These are phyloP conservation scores for Stephania japonica DNA, from an alignment of 164 flowering plant species.

Conservation along the genomic window DNA sequence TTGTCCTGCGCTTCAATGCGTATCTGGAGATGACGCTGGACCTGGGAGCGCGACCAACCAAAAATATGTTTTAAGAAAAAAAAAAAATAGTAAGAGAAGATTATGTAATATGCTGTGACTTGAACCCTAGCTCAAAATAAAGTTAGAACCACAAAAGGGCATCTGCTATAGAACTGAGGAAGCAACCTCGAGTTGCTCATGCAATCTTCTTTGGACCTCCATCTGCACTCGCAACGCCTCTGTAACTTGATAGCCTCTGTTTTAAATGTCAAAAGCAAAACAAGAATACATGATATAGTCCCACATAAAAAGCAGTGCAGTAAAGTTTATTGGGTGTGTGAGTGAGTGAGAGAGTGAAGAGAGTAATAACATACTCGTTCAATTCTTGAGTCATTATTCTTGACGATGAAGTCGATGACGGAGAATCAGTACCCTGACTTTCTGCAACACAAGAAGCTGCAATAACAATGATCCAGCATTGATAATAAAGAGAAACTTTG, in stretches of 20 bases:
- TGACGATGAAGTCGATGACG: slow-evolving; percentile 51
- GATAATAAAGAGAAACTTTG: not conserved
- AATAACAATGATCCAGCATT: slow-evolving; percentile 13
- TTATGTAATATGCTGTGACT: too few relatives aligned
- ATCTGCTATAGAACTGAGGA: not conserved
- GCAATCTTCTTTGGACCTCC: slow-evolving; percentile 93
- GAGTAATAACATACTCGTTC: slow-evolving; percentile 56
- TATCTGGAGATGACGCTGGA: slow-evolving; percentile 80
- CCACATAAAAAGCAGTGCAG: not conserved
- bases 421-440: slow-evolving; percentile 65
- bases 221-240: slow-evolving; percentile 92
- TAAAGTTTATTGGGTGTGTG: not conserved
- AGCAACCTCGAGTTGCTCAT: slow-evolving; percentile 88
- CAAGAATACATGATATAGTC: not conserved
- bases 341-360: not conserved
- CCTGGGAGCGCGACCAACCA: slow-evolving; percentile 36
- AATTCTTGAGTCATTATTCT: slow-evolving; percentile 62
- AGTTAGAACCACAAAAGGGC: not conserved
- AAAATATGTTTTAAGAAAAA: not conserved
- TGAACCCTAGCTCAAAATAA: not conserved
- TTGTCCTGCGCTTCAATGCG: slow-evolving; percentile 88
- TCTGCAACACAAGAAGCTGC: slow-evolving; percentile 70
- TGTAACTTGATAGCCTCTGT: slow-evolving; percentile 81
- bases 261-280: slow-evolving; percentile 9
- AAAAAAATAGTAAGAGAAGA: too few relatives aligned